Evolutionary conservation across 208 protist species (phyloP), one percentile per base, ranked within the genome.

Genomic region (Acanthamoeba healyi): DNA sequence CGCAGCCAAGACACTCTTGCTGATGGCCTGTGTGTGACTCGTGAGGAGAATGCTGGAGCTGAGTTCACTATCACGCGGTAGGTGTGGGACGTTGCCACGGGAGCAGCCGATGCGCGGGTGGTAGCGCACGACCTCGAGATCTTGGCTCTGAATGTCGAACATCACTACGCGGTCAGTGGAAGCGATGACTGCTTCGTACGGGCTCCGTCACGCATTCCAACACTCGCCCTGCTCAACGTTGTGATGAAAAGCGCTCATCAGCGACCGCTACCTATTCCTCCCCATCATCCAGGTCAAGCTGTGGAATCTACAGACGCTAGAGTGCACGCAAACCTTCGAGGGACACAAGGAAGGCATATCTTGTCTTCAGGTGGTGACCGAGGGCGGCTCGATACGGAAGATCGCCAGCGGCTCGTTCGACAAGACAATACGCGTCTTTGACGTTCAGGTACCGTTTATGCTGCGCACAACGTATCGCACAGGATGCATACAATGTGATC

Each of bases 41-140:
- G 6, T 54, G 6, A 54, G 49, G 49, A 54, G 10, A 6, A 15
- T 54, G 10, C 49, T 15, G 49, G 10, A 54, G n/a, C n/a, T n/a
- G n/a, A n/a, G n/a, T n/a, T n/a, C n/a, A n/a, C n/a, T n/a, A n/a
- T n/a, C n/a, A n/a, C n/a, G n/a, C n/a, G n/a, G n/a, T 19, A 74
- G 65, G n/a, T 74, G n/a, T 74, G 65, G 65, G 65, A 74, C 34
- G 34, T 19, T 6, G 34, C n/a, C 65, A 74, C 32, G 7, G 65
- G 65, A 32, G n/a, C 65, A 38, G 32, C 34, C 34, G 65, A 74
- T 26, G 34, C 65, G 12, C n/a, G 65, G 12, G 14, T 74, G 6
- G 65, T 40, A 19, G 65, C 65, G 65, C 65, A 74, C 65, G 34
- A 74, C 10, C 32, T 38, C 34, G 65, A 74, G 65, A 74, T 74